phyloP scores from a whole-genome alignment of 2,329 filamentous ascomycete genomes.

The Cercospora berteroae region DNA sequence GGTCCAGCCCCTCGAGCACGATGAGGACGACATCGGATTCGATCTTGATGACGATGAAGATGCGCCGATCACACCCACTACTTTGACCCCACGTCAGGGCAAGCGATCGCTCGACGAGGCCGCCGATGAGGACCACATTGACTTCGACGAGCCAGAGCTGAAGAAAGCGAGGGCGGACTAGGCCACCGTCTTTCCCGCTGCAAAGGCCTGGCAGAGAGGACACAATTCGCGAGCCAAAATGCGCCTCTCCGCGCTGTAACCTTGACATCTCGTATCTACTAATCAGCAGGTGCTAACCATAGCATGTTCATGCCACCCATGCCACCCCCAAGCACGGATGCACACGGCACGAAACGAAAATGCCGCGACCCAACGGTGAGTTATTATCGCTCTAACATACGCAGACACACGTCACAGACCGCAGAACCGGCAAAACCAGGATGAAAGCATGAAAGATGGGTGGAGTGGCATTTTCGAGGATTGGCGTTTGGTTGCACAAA shows the following conservation, averaged over 20 bases:
- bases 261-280: constrained; percentile 1
- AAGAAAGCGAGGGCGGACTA: constrained; percentile 28
- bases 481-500: not conserved
- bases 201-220: not conserved
- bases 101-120: constrained; percentile 37
- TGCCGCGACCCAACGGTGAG: constrained; percentile 6
- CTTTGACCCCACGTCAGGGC: constrained; percentile 29
- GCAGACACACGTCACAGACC: not conserved
- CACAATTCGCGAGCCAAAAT: not conserved
- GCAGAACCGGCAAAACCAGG: not conserved
- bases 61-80: constrained; percentile 2
- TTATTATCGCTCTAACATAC: not conserved
- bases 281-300: constrained; percentile 5
- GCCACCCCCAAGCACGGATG: not conserved
- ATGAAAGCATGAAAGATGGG: not conserved
- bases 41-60: constrained; percentile 29
- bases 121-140: constrained; percentile 27
- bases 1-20: constrained; percentile 4
- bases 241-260: not conserved
- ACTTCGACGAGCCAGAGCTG: constrained; percentile 29
- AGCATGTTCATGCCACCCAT: not conserved
- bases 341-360: not conserved
- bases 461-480: not conserved
- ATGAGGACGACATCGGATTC: constrained; percentile 31
- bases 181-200: not conserved